A percentile compares a stretch with the other conserved stretches of the same genome.
Evolutionary conservation across 352 stramenopile species (phyloP).

Genomic region (Phytophthora sojae): DNA sequence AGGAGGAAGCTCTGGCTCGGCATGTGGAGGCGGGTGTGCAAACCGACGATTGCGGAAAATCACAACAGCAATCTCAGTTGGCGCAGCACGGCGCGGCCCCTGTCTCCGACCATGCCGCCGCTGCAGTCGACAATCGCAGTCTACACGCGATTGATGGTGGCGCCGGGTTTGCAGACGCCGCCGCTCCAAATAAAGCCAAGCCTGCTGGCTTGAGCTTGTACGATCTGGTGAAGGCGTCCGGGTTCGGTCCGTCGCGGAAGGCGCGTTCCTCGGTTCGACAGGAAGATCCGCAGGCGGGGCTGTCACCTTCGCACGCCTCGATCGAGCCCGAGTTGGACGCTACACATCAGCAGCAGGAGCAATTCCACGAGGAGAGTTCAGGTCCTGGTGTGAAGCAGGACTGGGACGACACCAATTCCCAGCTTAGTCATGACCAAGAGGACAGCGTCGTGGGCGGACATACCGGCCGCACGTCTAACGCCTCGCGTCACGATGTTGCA

Average conservation of each 20-base stretch:
- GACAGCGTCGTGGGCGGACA: not conserved
- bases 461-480: not conserved
- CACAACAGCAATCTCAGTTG: constrained; percentile 10
- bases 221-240: constrained; percentile 49
- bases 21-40: constrained; percentile 20
- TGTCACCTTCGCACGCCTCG: constrained; percentile 9
- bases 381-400: not conserved
- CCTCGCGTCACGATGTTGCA: not conserved
- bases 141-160: constrained; percentile 11
- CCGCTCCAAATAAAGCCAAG: constrained; percentile 12
- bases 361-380: not conserved
- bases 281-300: constrained; percentile 4
- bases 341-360: not conserved
- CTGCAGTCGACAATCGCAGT: not conserved
- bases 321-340: constrained; percentile 7
- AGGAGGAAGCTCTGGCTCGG: constrained; percentile 8
- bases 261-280: constrained; percentile 10
- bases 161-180: constrained; percentile 4
- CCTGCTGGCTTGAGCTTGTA: constrained; percentile 49
- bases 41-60: constrained; percentile 7
- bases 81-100: constrained; percentile 1
- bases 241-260: constrained; percentile 18
- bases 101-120: not conserved
- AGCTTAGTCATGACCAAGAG: not conserved
- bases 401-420: constrained; percentile 11